phyloP scores from a whole-genome alignment of 257 asterid genomes.

The Nicotiana sylvestris region DNA sequence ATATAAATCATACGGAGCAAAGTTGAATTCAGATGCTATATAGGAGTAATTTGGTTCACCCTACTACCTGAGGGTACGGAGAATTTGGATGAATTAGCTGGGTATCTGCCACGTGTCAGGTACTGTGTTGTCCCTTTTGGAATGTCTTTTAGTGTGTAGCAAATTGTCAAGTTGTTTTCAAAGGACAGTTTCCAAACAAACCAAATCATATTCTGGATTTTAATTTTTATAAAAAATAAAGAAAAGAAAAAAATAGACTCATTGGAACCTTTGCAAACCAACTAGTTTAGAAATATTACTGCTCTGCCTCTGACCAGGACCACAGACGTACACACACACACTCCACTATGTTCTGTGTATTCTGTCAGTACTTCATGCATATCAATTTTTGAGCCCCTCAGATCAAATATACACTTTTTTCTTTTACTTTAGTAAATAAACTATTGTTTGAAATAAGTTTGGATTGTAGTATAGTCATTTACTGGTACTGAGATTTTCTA shows the following conservation, averaged over 20 bases:
- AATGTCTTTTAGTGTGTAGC: background rate
- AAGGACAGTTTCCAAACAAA: conserved; percentile 10
- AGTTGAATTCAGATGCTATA: background rate
- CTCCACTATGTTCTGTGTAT: conserved; percentile 11
- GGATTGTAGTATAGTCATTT: background rate
- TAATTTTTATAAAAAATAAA: too few relatives aligned
- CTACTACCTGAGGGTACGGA: background rate
- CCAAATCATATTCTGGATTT: background rate
- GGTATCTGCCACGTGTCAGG: conserved; percentile 5
- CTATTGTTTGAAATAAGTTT: background rate
- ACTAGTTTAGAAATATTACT: background rate
- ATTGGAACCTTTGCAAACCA: background rate
- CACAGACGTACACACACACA: background rate
- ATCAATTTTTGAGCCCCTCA: conserved; percentile 3
- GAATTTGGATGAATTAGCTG: background rate
- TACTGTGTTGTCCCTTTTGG: background rate
- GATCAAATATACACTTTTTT: background rate
- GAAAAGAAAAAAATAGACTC: background rate
- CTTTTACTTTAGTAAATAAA: background rate
- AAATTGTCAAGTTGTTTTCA: conserved; percentile 1
- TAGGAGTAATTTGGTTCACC: background rate
- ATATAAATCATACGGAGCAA: background rate
- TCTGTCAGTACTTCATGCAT: conserved; percentile 5
- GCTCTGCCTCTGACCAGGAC: background rate
- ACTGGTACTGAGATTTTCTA: conserved; percentile 1